Conservation (phyloP, 495 filamentous ascomycete species). For the Friedmanniomyces simplex region DNA sequence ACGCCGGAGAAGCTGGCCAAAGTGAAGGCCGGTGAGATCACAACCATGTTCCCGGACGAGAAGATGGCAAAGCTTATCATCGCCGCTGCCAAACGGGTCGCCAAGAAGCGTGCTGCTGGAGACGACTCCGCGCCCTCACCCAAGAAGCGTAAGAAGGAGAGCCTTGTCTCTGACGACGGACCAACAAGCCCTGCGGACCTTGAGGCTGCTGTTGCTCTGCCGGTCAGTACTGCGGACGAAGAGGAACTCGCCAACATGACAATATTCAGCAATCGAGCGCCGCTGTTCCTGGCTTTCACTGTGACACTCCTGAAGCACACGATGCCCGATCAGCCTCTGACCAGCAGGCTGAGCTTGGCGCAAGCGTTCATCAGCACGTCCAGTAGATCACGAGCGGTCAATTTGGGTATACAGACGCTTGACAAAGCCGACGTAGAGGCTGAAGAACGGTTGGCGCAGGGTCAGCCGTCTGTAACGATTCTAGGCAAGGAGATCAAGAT, state of each 20-base stretch:
- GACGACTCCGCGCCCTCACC: slow-evolving; percentile 14
- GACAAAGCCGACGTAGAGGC: slow-evolving; percentile 43
- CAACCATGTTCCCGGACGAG: slow-evolving; percentile 53
- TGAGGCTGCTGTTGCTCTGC: slow-evolving; percentile 57
- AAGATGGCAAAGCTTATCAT: slow-evolving; percentile 58
- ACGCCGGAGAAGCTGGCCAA: slow-evolving; percentile 50
- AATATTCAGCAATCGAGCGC: slow-evolving; percentile 66
- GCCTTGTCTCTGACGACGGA: slow-evolving; percentile 20
- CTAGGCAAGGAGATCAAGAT: slow-evolving; percentile 63
- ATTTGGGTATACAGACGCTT: slow-evolving; percentile 57
- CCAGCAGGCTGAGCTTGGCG: slow-evolving; percentile 64
- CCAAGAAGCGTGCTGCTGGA: slow-evolving; percentile 45
- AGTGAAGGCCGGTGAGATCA: slow-evolving; percentile 42
- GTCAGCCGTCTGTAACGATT: slow-evolving; percentile 58
- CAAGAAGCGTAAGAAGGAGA: slow-evolving; percentile 32
- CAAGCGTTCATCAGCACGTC: slow-evolving; percentile 74
- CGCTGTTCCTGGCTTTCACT: slow-evolving; percentile 71
- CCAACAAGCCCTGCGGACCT: slow-evolving; percentile 48
- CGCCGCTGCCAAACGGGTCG: slow-evolving; percentile 49
- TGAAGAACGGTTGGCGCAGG: slow-evolving; percentile 61
- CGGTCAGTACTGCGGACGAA: slow-evolving; percentile 43
- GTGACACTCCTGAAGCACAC: slow-evolving; percentile 62
- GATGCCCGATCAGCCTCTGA: slow-evolving; percentile 75
- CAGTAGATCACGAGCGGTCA: slow-evolving; percentile 62
- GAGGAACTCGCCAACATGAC: slow-evolving; percentile 46